Evolutionary conservation across 768 basidiomycete species (phyloP).

Genomic region (Kwoniella shandongensis): DNA sequence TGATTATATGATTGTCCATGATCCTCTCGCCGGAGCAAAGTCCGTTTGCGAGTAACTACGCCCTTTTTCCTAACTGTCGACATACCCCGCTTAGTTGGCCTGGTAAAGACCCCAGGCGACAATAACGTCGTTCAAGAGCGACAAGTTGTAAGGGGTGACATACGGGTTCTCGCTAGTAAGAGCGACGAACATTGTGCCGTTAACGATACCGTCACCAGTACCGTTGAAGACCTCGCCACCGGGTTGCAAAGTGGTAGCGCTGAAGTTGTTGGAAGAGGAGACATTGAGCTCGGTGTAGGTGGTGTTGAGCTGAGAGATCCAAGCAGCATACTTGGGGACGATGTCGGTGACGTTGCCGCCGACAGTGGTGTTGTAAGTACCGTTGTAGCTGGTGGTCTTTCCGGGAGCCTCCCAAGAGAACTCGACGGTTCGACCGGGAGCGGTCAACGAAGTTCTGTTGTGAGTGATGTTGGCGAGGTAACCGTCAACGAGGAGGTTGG

Average conservation of each 20-base stretch:
- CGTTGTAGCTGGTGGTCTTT: constrained; percentile 60
- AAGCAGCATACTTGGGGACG: constrained; percentile 58
- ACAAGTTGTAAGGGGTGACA: constrained; percentile 64
- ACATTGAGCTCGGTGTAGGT: constrained; percentile 61
- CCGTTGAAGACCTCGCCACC: constrained; percentile 57
- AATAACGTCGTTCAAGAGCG: constrained; percentile 60
- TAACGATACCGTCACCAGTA: constrained; percentile 56
- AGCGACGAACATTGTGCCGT: constrained; percentile 63
- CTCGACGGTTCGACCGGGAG: constrained; percentile 57
- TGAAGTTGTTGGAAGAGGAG: constrained; percentile 49
- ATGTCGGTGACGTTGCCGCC: constrained; percentile 55
- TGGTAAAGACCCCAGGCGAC: constrained; percentile 56
- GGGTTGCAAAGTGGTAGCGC: constrained; percentile 60
- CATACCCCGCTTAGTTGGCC: constrained; percentile 27
- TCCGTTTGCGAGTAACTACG: too few relatives aligned
- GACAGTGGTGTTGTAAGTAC: constrained; percentile 59
- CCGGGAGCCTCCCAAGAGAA: constrained; percentile 64
- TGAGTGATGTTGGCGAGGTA: constrained; percentile 59
- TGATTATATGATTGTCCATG: too few relatives aligned
- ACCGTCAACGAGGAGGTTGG: constrained; percentile 45
- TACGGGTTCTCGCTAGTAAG: constrained; percentile 59
- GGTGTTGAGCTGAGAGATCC: constrained; percentile 65
- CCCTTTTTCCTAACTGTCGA: not conserved
- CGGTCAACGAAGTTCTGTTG: constrained; percentile 61
- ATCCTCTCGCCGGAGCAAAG: too few relatives aligned